Percentiles rank a stretch among this genome's conserved stretches.
Conservation (phyloP, 2,329 filamentous ascomycete species). For the Trichophyton schoenleinii region DNA sequence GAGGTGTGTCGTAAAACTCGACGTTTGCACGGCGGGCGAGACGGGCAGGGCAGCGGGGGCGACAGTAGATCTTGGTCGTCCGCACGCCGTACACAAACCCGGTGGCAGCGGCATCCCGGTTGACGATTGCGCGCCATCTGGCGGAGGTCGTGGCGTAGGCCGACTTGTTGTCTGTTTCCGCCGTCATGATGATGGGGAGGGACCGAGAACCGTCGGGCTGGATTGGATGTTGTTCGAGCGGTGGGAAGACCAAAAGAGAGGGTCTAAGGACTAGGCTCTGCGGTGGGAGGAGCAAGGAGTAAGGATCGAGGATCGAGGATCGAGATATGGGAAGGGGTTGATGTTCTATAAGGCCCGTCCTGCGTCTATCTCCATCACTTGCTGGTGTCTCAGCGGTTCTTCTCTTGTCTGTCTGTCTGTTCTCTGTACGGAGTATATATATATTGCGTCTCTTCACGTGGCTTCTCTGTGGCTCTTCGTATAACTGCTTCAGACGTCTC, state of each 20-base stretch:
- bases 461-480: too few species aligned
- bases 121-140: conserved; percentile 35
- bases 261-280: not conserved
- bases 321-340: not conserved
- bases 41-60: conserved; percentile 44
- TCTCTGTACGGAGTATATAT: not conserved
- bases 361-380: not conserved
- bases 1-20: conserved; percentile 38
- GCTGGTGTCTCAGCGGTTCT: not conserved
- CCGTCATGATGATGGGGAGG: not conserved
- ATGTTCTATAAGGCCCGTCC: not conserved
- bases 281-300: not conserved
- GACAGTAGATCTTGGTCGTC: conserved; percentile 45
- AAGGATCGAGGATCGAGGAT: not conserved
- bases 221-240: not conserved
- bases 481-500: too few species aligned
- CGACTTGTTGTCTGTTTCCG: conserved; percentile 3
- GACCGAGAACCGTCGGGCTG: not conserved
- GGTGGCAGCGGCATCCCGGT: conserved; percentile 33
- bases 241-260: not conserved
- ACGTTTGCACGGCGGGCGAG: conserved; percentile 47
- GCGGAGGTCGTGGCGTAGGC: conserved; percentile 25
- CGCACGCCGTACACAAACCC: conserved; percentile 46
- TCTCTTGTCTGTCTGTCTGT: not conserved
- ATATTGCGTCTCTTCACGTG: too few species aligned